Evolutionary conservation across 2,329 filamentous ascomycete genomes (phyloP).

Genomic region (Ophiosphaerella korrae): DNA sequence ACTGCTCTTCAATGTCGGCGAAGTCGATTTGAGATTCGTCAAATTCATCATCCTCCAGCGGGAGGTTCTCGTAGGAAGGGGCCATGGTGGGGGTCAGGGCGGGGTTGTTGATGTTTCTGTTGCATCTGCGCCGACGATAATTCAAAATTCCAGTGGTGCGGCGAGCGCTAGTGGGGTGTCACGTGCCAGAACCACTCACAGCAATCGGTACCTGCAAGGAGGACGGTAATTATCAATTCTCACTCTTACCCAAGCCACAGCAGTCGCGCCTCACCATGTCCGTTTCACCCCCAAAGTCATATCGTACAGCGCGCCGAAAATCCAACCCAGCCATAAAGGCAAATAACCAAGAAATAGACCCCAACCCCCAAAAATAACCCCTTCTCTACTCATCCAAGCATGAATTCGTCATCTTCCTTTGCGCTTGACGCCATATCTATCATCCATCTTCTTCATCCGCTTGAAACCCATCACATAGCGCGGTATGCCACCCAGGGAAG

Average conservation of each 20-base stretch:
- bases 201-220: too few relatives aligned
- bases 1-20: conserved; percentile 90
- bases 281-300: neutral
- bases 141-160: conserved; percentile 37
- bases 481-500: conserved; percentile 40
- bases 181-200: conserved; percentile 2
- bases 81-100: conserved; percentile 69
- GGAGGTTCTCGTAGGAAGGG: conserved; percentile 88
- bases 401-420: neutral
- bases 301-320: conserved; percentile 1
- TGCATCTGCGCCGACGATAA: conserved; percentile 16
- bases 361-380: neutral
- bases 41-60: conserved; percentile 84
- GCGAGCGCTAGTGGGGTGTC: conserved; percentile 11
- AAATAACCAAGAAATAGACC: neutral
- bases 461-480: conserved; percentile 37
- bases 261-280: neutral
- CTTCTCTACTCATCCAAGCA: neutral
- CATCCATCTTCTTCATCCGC: conserved; percentile 21
- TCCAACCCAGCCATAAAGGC: neutral
- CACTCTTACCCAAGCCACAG: neutral
- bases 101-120: conserved; percentile 21
- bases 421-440: conserved; percentile 3
- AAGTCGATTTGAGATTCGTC: conserved; percentile 95
- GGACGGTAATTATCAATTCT: neutral